phyloP scores from a whole-genome alignment of 2,329 filamentous ascomycete species.

The Fusarium avenaceum region DNA sequence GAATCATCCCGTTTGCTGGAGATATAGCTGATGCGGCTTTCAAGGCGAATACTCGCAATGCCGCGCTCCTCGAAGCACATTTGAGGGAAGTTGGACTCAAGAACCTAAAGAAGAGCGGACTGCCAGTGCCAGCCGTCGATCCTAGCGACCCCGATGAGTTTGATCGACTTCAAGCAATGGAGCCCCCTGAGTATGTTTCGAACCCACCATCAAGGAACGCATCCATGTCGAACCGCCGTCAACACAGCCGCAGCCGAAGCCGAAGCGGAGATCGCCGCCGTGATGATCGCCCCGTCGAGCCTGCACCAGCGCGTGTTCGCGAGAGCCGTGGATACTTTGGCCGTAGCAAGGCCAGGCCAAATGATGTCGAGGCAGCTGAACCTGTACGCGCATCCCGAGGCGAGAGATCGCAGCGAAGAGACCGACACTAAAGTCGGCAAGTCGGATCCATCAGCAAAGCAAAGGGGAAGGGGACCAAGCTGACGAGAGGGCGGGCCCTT shows the following conservation, averaged over 20 bases:
- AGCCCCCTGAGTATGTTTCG: constrained; percentile 49
- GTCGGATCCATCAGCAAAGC: constrained; percentile 27
- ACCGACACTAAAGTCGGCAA: constrained; percentile 39
- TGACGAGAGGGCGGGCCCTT: constrained; percentile 29
- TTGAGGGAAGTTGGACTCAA: constrained; percentile 77
- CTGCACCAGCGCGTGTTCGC: constrained; percentile 49
- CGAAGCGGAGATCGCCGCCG: constrained; percentile 30
- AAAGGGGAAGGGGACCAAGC: constrained; percentile 3
- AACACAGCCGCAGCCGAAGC: constrained; percentile 32
- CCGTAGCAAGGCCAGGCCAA: constrained; percentile 47
- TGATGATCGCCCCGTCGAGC: constrained; percentile 43
- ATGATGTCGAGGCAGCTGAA: constrained; percentile 52
- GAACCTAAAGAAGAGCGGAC: constrained; percentile 62
- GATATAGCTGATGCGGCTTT: constrained; percentile 80
- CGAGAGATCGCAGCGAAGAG: constrained; percentile 42
- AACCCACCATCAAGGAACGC: constrained; percentile 45
- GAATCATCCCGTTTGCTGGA: constrained; percentile 81
- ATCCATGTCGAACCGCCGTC: constrained; percentile 44
- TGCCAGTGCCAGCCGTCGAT: constrained; percentile 62
- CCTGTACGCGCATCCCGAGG: constrained; percentile 30
- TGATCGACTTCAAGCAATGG: constrained; percentile 57
- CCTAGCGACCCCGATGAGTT: constrained; percentile 67
- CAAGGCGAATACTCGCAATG: constrained; percentile 83
- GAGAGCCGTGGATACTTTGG: constrained; percentile 50
- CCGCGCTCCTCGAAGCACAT: constrained; percentile 75